Evolutionary conservation across 2,329 filamentous ascomycete genomes (phyloP).

Genomic region (Pseudogymnoascus pannorum): DNA sequence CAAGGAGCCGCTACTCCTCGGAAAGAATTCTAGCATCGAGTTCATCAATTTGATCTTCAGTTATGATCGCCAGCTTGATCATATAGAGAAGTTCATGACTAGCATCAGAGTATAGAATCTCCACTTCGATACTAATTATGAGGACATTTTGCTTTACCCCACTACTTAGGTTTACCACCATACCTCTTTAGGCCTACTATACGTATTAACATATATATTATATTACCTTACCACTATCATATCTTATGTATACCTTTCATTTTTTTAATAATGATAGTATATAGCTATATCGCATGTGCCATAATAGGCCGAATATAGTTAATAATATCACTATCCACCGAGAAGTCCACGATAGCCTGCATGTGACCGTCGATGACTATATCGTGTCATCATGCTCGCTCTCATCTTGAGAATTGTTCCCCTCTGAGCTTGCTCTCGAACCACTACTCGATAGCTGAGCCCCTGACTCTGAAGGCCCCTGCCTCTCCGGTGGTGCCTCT

Average conservation of each 20-base stretch:
- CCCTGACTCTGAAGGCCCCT: too few relatives aligned
- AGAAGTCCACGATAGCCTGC: too few relatives aligned
- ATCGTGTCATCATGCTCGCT: too few relatives aligned
- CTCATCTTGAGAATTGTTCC: too few relatives aligned
- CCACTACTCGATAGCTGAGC: too few relatives aligned
- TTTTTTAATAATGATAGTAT: background rate
- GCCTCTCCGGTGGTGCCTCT: too few relatives aligned
- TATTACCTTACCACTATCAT: background rate
- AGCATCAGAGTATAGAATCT: constrained; percentile 82
- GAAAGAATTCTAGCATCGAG: constrained; percentile 86
- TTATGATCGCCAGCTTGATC: constrained; percentile 78
- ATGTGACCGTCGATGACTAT: too few relatives aligned
- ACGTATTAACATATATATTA: background rate
- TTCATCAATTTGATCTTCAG: constrained; percentile 96
- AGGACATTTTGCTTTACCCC: constrained; percentile 60
- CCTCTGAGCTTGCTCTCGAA: too few relatives aligned
- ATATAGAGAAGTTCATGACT: constrained; percentile 89
- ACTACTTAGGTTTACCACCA: constrained; percentile 2
- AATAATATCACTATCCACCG: too few relatives aligned
- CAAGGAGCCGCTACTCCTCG: constrained; percentile 56
- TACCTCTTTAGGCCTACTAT: background rate
- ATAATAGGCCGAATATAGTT: background rate
- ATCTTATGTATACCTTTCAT: background rate
- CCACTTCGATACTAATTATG: constrained; percentile 93
- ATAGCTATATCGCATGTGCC: background rate